phyloP scores from a whole-genome alignment of 441 rosid species.

The Isatis lusitanica region DNA sequence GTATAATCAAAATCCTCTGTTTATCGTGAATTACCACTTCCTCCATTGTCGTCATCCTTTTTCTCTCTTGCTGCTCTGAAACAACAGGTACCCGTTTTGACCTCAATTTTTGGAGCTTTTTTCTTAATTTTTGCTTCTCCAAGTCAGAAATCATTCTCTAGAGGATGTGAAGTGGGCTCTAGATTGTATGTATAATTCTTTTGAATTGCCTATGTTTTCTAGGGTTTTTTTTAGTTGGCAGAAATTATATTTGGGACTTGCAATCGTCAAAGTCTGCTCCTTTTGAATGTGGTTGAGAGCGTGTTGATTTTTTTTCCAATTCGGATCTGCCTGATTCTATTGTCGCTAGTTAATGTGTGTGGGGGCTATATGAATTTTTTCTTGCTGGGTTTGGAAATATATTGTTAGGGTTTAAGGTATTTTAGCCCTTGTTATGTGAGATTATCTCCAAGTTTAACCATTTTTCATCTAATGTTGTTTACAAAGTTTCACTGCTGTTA shows the following conservation, averaged over 20 bases:
- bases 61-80: not conserved
- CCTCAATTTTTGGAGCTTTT: slow-evolving; percentile 1
- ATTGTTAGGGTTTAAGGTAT: slow-evolving; percentile 20
- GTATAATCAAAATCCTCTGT: not conserved
- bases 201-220: not conserved
- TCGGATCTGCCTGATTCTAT: slow-evolving; percentile 12
- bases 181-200: not conserved
- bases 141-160: slow-evolving; percentile 4
- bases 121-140: not conserved
- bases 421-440: not conserved
- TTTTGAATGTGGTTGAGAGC: not conserved
- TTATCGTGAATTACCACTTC: not conserved
- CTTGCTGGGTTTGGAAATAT: not conserved
- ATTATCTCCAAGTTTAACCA: not conserved
- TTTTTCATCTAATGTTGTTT: not conserved
- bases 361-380: not conserved
- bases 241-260: not conserved
- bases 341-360: not conserved
- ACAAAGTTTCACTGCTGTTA: not conserved
- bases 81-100: slow-evolving; percentile 16
- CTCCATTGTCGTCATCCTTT: not conserved
- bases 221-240: not conserved
- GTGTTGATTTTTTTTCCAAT: not conserved
- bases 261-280: not conserved
- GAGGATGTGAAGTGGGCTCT: not conserved